Conservation (phyloP, 441 rosid species). For the Pelargonium myrrhifolium region DNA sequence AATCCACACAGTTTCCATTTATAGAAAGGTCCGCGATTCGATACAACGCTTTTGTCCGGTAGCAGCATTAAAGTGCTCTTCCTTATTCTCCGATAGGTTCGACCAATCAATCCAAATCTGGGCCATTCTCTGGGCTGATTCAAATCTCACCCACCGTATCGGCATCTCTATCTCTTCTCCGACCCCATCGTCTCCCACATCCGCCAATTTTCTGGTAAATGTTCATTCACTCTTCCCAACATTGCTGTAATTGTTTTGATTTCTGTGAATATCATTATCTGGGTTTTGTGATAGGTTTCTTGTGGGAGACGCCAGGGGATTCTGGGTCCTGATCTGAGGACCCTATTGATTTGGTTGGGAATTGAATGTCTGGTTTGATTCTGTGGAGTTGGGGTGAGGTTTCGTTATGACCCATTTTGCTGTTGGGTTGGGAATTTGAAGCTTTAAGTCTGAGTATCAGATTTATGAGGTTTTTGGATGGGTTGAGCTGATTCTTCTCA, state of each 20-base stretch:
- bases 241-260: neutral
- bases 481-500: neutral
- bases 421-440: neutral
- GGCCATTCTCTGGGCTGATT: constrained; percentile 1
- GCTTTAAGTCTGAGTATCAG: neutral
- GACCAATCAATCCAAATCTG: neutral
- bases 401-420: neutral
- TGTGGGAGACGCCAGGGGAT: no score
- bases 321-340: neutral
- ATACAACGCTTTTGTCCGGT: no score
- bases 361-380: neutral
- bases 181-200: constrained; percentile 19
- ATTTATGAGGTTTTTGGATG: neutral
- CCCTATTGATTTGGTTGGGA: no score
- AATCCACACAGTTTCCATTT: neutral
- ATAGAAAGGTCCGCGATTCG: neutral
- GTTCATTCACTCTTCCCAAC: neutral
- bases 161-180: constrained; percentile 27
- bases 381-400: neutral
- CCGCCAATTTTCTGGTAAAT: neutral
- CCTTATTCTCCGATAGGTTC: neutral
- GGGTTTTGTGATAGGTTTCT: neutral
- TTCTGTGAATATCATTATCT: neutral
- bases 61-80: no score
- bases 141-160: constrained; percentile 14